Evolutionary conservation across 208 protist genomes (phyloP), one percentile per base, ranked within the genome.

Genomic region (Balamuthia mandrillaris): DNA sequence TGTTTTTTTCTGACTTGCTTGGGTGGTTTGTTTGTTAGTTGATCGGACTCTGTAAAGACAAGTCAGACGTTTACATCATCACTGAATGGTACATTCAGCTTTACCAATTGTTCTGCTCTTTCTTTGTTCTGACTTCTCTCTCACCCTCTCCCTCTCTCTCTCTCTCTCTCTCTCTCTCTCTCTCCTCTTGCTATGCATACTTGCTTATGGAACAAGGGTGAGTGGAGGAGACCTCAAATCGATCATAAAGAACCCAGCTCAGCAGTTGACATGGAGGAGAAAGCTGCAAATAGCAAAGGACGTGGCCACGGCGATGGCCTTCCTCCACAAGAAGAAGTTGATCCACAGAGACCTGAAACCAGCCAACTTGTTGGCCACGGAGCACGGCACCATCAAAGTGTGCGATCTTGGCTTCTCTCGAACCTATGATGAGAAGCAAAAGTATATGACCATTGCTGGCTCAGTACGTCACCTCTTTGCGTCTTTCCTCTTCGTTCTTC

Each of bases 391-490:
- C 12, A 74, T 74, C 39, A 74, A 74, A 29, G 51, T 74, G 4
- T 89, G 60, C 65, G 86, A 88, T 82, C 51, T 87, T 2, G 84
- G 84, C 63, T 44, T 87, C 14, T 74, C 84, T 24, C 58, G 52
- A 44, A 65, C 84, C 0, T 77, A 84, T 44, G 84, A 87, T 16
- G 81, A 85, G n/a, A 79, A 42, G 10, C 82, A 87, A 31, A 87
- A 87, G 27, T 49, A 77, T 45, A 29, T 82, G 0, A 87, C 84
- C 3, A 66, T 54, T 42, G 51, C 70, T 37, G 84, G 84, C 16
- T 49, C 58, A 14, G 42, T 45, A 66, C 35, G 18, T 18, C 42
- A 10, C 58, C 6, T 14, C 58, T 18, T 14, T 66, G 18, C 58
- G 6, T 45, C 14, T 6, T 45, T 66, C 10, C 18, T 45, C 35